Evolutionary conservation across 129 eudicot genomes (phyloP), one percentile per base, ranked within the genome.

Genomic region (Silybum marianum): DNA sequence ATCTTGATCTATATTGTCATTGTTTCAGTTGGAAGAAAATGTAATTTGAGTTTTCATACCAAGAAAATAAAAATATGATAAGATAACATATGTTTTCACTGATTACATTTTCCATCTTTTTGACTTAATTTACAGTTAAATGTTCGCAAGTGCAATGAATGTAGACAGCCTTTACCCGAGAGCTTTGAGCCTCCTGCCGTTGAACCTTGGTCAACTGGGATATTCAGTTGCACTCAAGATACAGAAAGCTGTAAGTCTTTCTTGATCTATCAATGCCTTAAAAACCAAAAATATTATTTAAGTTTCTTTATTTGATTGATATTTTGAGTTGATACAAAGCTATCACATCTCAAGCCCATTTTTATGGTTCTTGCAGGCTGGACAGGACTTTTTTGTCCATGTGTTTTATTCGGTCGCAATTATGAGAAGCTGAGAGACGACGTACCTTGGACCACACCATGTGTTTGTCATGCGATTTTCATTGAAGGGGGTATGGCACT

Each of bases 131-230:
- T 21, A 72, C 87, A 91, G 96, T 74, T 91, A 91, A 71, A 87
- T 69, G 96, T 83, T 25, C 96, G 86, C 79, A 91, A 85, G 86
- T 91, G 96, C 88, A 83, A 79, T 65, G 96, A 91, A 87, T 91
- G 96, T 81, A 91, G 93, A 18, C 96, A 91, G 81, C 86, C 89
- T 85, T 83, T 91, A 84, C 96, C 96, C 5, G 93, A 91, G 26
- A 90, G 91, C 89, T 90, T 80, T 78, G 88, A 80, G 81, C 84
- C 89, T 84, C 93, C 90, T 36, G 86, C 90, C 19, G 88, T 87
- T 80, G 97, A 91, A 80, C 97, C 97, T n/a, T 91, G 97, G 97
- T 83, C 85, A 30, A 87, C 88, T 66, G 97, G 93, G 69, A 89
- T 89, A 36, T 91, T 87, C 72, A 89, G 86, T 9, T 91, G 97